Evolutionary conservation across 1,139 yeast genomes (phyloP).

Genomic region (Zygosaccharomyces sapae): DNA sequence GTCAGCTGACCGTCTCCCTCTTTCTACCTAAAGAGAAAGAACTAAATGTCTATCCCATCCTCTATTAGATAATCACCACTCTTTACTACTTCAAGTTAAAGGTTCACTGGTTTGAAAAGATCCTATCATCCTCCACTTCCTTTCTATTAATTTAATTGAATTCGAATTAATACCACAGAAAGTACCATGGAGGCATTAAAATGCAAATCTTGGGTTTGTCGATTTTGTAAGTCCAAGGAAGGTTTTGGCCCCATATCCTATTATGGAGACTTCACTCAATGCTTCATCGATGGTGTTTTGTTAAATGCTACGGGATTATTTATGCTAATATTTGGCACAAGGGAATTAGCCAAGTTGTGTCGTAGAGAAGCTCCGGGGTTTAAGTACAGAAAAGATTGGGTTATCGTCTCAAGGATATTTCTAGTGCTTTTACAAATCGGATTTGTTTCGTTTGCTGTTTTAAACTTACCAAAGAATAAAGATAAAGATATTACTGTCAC

Average conservation of each 20-base stretch:
- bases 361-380: constrained; percentile 38
- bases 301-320: constrained; percentile 49
- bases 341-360: constrained; percentile 33
- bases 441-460: constrained; percentile 29
- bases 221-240: constrained; percentile 38
- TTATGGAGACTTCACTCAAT: constrained; percentile 71
- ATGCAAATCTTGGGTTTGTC: constrained; percentile 22
- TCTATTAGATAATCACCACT: too few relatives aligned
- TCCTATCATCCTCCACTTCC: too few relatives aligned
- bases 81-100: too few relatives aligned
- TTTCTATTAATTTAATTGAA: too few relatives aligned
- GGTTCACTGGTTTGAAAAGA: too few relatives aligned
- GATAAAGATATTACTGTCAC: constrained; percentile 30
- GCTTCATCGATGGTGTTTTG: constrained; percentile 72
- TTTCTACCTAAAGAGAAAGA: too few relatives aligned
- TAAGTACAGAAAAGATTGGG: constrained; percentile 42
- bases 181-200: constrained; percentile 4
- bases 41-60: too few relatives aligned
- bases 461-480: constrained; percentile 17
- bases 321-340: constrained; percentile 53
- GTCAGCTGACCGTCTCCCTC: too few relatives aligned
- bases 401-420: constrained; percentile 35
- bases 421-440: constrained; percentile 34
- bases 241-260: constrained; percentile 75
- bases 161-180: background rate